Base-by-base conservation (phyloP, 139 green algal species). In the Pleodorina starrii region DNA sequence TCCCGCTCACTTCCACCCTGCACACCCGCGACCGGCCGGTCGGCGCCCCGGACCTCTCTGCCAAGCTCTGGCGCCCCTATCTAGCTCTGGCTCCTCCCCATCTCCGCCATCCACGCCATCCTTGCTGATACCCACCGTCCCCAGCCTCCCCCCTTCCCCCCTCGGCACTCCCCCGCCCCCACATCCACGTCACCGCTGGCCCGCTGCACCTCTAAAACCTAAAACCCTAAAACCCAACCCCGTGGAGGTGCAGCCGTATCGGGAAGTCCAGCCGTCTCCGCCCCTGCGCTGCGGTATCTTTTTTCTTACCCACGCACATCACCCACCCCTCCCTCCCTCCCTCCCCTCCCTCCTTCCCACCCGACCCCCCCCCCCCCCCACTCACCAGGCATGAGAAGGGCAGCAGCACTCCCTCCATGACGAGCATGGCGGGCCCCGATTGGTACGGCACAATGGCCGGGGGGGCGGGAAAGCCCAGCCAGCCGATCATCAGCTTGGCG, bases 321-420 rank as follows among this genome's bases (percentile, higher is more conserved):
- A 29, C 40, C 71, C 73, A 29, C n/a, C 17, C 71, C 40, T 50
- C 40, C 71, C 71, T 36, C 71, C 17, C 6, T 43, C 38, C 21
- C 71, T 54, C 36, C 71, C 17, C 36, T 32, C 38, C 14, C 17
- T 29, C 10, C 14, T 19, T 40, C 27, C 14, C 57, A 11, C 27
- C 63, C n/a, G 19, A 42, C 63, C 71, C 38, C 71, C 38, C 42
- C 73, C 14, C 6, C 25, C 4, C 7, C 38, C 43, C 68, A 76
- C 73, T 21, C 43, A 86, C 80, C 40, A 86, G 59, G 80, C 42
- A 63, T 9, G 40, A 63, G 1, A 42, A n/a, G 2, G 80, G 80
- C 80, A 86, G 57, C 59, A 86, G 57, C 40, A 86, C 19, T 29
- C 80, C 80, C 80, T 86, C 80, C 80, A 86, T 86, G 14, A 86